Base-by-base conservation (phyloP, 2,329 filamentous ascomycete genomes). In the Colletotrichum abscissum region DNA sequence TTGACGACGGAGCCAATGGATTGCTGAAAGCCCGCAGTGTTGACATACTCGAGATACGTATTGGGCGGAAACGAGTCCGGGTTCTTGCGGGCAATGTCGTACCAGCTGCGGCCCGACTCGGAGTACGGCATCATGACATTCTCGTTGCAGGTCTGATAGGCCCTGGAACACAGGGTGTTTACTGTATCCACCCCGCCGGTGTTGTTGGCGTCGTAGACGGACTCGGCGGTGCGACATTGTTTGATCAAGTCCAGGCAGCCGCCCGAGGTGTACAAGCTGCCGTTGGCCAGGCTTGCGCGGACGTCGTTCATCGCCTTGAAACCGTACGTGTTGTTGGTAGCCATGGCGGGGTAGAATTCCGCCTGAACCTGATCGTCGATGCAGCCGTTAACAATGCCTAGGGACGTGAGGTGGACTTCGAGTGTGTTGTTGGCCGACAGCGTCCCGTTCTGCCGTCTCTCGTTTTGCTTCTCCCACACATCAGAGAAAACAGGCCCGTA, bases 321-420 rank as follows among this genome's bases (percentile, higher is more conserved):
- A 9, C 87, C 89, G 78, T 93, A 95, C 0, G 91, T 90, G 78
- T 93, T 94, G 78, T 73, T 66, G 70, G 86, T 85, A 11, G 89
- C 88, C 79, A 92, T 92, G 8, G 81, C 78, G 1, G 90, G 86
- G 75, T 89, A 91, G 76, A 82, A 89, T 3, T 88, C 87, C 4
- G 85, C 84, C 81, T 94, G 91, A 1, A 91, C 85, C 35, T 90
- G 79, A 76, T 89, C 86, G 78, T 95, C 93, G 46, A 95, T 84
- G 75, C 92, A 90, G 14, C 92, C 93, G 79, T 95, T 94, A 71
- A 94, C 84, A 71, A 95, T 92, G 26, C 92, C 92, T 0, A 95
- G 81, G 0, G 92, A 89, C 16, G 84, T 84, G 9, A 95, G 84
- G 67, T 88, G 87, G 62, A 93, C 89, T 35, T 90, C 86, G 12